Conservation (phyloP, 148 eudicot genomes). For the Vaccinium myrtillus region DNA sequence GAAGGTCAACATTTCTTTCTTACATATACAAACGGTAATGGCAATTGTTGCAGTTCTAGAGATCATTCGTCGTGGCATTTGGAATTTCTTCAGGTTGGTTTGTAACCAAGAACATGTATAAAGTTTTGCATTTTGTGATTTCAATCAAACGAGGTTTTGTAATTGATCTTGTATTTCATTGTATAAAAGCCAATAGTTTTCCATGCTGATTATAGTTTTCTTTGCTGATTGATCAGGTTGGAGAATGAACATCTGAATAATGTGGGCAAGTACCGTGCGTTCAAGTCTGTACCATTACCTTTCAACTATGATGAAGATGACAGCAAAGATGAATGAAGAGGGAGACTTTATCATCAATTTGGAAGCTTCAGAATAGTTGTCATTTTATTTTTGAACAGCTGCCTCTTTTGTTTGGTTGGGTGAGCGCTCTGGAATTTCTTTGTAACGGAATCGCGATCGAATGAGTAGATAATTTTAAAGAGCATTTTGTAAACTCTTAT, state of each 20-base stretch:
- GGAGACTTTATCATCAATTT: background rate
- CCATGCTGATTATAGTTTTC: background rate
- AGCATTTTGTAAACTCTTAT: no score
- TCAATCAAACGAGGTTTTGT: background rate
- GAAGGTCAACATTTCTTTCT: constrained; percentile 40
- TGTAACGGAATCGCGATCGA: no score
- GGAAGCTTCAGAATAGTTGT: no score
- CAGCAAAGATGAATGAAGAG: background rate
- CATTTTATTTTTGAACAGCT: background rate
- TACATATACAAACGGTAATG: constrained; percentile 46
- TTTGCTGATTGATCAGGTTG: constrained; percentile 10
- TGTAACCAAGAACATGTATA: background rate
- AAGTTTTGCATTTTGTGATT: background rate
- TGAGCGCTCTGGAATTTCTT: no score
- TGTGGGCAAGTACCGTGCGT: background rate
- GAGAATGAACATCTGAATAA: constrained; percentile 5
- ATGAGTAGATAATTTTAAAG: no score
- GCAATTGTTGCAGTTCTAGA: constrained; percentile 64
- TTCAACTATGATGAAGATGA: constrained; percentile 1
- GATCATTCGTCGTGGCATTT: constrained; percentile 80
- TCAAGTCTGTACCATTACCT: background rate
- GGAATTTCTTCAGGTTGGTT: constrained; percentile 85
- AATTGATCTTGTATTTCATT: background rate
- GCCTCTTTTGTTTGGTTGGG: background rate
- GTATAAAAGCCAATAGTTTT: background rate